These are phyloP conservation scores for Gentiana macrophylla DNA, from an alignment of 257 asterid species.

Conservation along the genomic window DNA sequence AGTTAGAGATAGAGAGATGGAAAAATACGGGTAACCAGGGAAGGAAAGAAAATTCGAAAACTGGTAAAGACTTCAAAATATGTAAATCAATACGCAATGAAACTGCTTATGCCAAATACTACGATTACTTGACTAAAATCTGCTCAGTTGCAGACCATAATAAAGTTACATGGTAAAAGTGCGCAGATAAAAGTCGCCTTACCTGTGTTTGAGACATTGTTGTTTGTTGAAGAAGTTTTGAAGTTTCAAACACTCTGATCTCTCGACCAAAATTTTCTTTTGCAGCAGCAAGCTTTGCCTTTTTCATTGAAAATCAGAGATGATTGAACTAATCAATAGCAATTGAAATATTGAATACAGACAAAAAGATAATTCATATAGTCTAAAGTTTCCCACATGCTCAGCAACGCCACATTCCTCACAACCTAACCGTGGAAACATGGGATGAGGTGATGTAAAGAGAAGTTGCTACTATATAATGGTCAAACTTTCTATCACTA, in stretches of 20 bases:
- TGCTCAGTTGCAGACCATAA: no score
- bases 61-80: no score
- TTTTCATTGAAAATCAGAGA: slow-evolving; percentile 1
- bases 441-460: neutral
- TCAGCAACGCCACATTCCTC: neutral
- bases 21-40: no score
- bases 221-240: slow-evolving; percentile 38
- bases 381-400: neutral
- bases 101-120: neutral
- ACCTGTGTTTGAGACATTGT: slow-evolving; percentile 45
- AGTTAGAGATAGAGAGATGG: neutral
- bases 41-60: neutral
- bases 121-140: neutral
- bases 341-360: neutral
- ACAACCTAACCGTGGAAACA: neutral
- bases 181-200: slow-evolving; percentile 5
- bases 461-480: no score
- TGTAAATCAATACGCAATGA: neutral
- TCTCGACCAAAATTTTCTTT: slow-evolving; percentile 78
- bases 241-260: slow-evolving; percentile 67
- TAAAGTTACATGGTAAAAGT: slow-evolving; percentile 2
- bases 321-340: slow-evolving; percentile 2
- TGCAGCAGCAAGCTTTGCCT: slow-evolving; percentile 79
- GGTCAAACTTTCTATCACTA: no score
- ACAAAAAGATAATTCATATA: neutral